Evolutionary conservation across 1,139 yeast genomes (phyloP), one percentile per base, ranked within the genome.

Genomic region (Candida smagusa): DNA sequence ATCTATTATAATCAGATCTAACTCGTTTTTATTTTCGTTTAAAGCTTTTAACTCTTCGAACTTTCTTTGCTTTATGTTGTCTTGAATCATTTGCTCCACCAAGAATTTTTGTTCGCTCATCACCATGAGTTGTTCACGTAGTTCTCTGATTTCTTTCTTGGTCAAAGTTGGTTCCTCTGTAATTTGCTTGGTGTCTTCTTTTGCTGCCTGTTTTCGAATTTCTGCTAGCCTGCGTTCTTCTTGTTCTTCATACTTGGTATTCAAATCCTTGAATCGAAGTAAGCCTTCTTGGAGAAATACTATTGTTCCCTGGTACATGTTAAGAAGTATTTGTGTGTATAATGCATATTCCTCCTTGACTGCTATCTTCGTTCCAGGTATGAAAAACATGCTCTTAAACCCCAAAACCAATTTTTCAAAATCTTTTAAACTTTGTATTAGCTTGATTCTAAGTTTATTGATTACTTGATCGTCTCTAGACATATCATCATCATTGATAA

Each of bases 121-220:
- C 9, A 90, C 96, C 83, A 89, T 84, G 40, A 90, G 60, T 48
- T 84, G 84, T 49, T 88, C 94, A 39, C 94, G 68, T 27, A 75
- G 61, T 40, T 72, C 73, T 37, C 86, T 66, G 4, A 84, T 77
- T 47, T 81, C 77, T 34, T 63, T 63, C 49, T 73, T 72, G 2
- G 74, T 65, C 8, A 76, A 33, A 6, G 27, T 22, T 12, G 25
- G 22, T 19, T 33, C 34, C 8, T 33, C 36, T n/a, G 36, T 23
- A 7, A 24, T 12, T 16, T 28, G 19, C 12, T 26, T 22, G 4
- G 37, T 16, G 25, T 21, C 11, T 22, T 19, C 22, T 26, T 29
- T 33, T 9, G 30, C 22, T 21, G 29, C 31, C 22, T 22, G 28
- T 12, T 30, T 38, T 25, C 37, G 39, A 3, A 39, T 37, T 13